Percentiles rank a stretch among this genome's conserved stretches.
phyloP scores from a whole-genome alignment of 306 rosid genomes.

The Dryas drummondii region DNA sequence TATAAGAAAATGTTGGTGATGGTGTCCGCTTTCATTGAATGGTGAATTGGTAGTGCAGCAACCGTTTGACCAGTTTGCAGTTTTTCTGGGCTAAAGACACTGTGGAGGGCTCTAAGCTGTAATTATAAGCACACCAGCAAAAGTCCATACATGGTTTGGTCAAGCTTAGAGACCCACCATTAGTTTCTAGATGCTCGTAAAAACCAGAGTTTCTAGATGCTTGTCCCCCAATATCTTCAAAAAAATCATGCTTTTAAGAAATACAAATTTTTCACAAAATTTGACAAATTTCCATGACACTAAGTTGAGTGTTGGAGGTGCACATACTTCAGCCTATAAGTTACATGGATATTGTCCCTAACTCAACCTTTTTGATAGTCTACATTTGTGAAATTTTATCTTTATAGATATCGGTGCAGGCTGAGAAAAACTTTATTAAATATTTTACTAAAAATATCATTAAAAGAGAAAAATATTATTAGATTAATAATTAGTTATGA shows the following conservation, averaged over 20 bases:
- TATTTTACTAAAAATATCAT: no score
- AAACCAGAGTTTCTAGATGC: neutral
- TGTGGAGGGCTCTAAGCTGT: no score
- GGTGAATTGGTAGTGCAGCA: neutral
- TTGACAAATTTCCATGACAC: neutral
- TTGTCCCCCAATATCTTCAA: neutral
- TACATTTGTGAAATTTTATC: no score
- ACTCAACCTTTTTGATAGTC: no score
- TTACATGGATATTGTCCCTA: no score
- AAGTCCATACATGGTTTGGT: neutral
- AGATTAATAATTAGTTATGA: no score
- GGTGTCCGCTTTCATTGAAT: neutral
- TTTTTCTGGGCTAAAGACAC: neutral
- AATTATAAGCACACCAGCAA: neutral
- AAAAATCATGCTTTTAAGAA: neutral
- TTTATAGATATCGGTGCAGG: no score
- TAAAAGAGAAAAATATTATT: no score
- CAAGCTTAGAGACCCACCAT: neutral
- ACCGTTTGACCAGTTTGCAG: neutral
- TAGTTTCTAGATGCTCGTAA: no score
- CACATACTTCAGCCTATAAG: no score
- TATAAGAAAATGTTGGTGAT: neutral
- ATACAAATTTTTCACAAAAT: neutral
- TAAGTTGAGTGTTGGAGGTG: no score
- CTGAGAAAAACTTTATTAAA: no score